Base-by-base conservation (phyloP, 805 yeast species). In the Jamesozyma lodderae region DNA sequence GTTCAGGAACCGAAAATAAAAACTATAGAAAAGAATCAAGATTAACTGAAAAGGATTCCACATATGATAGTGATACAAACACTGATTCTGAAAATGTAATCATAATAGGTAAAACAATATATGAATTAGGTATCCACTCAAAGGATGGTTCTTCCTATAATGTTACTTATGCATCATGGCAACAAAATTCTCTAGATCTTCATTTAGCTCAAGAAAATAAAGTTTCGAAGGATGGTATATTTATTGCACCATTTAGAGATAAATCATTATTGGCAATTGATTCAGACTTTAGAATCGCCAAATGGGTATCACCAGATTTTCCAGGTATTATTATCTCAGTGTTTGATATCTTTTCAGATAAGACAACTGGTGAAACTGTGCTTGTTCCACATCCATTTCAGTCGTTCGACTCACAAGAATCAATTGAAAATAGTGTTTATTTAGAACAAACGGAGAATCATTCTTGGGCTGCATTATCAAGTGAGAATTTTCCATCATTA, bases 401-500 rank as follows among this genome's bases (percentile, higher is more conserved):
- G 6, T 53, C 60, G 4, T 41, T 45, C n/a, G 54, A 54, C 4
- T 40, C 36, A 20, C 43, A 27, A 42, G 38, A 29, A 9, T 43
- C 40, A 10, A 41, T 45, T 3, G 62, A 65, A 35, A 47, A 64
- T 26, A 77, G 79, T 2, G 80, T 90, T 9, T 78, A 78, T 48
- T 67, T 90, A 26, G 84, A 77, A 41, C 69, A 77, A 22, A 75
- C 87, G 0, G 66, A 64, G 22, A 65, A 67, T 33, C 79, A 81
- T 3, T 69, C 81, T 1, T 88, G 95, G 95, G 84, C 73, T 64
- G 96, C 95, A 4, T 69, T 90, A 73, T 81, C 94, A 17, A 81
- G 78, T 47, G 56, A 62, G 18, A 70, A 77, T 47, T 90, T 80
- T 55, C 96, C 96, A 0, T 78, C 94, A 0, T 60, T 90, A 35